Conservation (phyloP, 2,329 filamentous ascomycete species). For the Fusarium praegraminearum region DNA sequence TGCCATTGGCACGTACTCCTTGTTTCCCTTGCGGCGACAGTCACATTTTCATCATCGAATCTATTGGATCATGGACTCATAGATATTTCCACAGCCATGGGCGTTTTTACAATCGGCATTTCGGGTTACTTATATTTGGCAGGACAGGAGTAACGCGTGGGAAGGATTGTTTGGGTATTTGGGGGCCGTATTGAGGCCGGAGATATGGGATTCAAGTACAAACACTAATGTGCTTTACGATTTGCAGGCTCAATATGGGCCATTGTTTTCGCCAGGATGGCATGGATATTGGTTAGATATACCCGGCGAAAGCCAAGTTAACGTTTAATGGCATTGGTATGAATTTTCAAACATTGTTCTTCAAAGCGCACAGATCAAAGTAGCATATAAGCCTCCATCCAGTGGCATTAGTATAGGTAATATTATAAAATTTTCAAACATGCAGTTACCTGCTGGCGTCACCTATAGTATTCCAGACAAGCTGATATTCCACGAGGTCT, state of each 20-base stretch:
- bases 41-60: slow-evolving; percentile 15
- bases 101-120: slow-evolving; percentile 30
- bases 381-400: not conserved
- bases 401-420: not conserved
- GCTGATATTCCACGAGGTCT: not conserved
- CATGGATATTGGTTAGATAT: slow-evolving; percentile 46
- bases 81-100: slow-evolving; percentile 33
- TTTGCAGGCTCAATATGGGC: slow-evolving; percentile 14
- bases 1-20: slow-evolving; percentile 4
- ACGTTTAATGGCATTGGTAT: slow-evolving; percentile 42
- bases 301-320: slow-evolving; percentile 49
- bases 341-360: not conserved
- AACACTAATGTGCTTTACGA: slow-evolving; percentile 16
- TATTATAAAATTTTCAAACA: not conserved
- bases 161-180: slow-evolving; percentile 17
- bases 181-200: slow-evolving; percentile 5
- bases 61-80: slow-evolving; percentile 12
- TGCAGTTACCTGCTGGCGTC: not conserved
- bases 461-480: not conserved
- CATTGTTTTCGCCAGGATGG: slow-evolving; percentile 28
- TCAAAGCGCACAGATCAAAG: not conserved
- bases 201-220: slow-evolving; percentile 2
- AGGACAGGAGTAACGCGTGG: slow-evolving; percentile 25
- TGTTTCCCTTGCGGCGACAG: slow-evolving; percentile 37
- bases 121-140: slow-evolving; percentile 4